Evolutionary conservation across 164 flowering plant species (phyloP), one percentile per base, ranked within the genome.

Genomic region (Dillenia suffruticosa): DNA sequence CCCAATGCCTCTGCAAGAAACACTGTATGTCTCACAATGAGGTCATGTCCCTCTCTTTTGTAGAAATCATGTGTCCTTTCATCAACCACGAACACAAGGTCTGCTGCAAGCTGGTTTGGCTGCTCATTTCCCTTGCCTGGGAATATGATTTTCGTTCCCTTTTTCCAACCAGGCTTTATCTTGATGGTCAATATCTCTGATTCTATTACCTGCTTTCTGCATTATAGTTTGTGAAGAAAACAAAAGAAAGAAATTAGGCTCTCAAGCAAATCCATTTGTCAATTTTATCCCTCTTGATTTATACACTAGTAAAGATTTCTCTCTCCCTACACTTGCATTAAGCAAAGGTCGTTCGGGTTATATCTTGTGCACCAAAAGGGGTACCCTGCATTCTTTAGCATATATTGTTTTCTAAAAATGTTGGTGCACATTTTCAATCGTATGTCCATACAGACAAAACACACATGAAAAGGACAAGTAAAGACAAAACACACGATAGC

Each of bases 141-240:
- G 65, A 87, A 89, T 5, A 87, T 83, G 66, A 87, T 87, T 77
- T 87, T 87, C 15, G 89, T 89, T 8, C 96, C 92, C 65, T 83
- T 87, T 69, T 89, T 85, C 92, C 92, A 89, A 8, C 96, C 96
- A 2, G 92, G 92, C 68, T 87, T 87, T 22, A 85, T 77, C 12
- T 83, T 75, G 16, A 89, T 84, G 0, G 86, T 79, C 44, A 89
- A 51, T 40, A 87, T 79, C 76, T 87, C 96, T 50, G 76, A 54
- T 46, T 76, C 80, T 1, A 68, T 65, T 15, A 58, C 66, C 16
- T 58, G 16, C 11, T 56, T 69, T n/a, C 80, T 76, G 77, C 43
- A 26, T n/a, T 24, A 3, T 9, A 24, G 12, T 53, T 58, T 59
- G 16, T 54, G 24, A 10, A 50, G 44, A 58, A 24, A 44, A 10